A percentile compares a stretch with the other conserved stretches of the same genome.
These are phyloP conservation scores for Linderniella brevidens DNA, from an alignment of 257 asterid species.

Conservation along the genomic window DNA sequence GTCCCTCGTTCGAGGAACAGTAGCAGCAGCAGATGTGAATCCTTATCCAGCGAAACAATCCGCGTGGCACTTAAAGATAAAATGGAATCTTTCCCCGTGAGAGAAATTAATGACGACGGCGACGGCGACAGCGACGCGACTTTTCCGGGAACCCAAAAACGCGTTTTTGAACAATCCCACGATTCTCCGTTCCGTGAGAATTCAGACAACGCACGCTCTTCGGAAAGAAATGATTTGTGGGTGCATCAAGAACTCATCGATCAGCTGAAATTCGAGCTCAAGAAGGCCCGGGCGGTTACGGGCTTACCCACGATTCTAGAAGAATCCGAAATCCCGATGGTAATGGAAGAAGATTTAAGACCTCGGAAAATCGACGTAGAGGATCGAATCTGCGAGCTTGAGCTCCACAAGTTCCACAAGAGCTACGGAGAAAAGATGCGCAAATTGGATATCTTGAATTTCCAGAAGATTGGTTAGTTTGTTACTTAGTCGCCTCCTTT, in stretches of 20 bases:
- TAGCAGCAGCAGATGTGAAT: constrained; percentile 13
- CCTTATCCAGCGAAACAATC: constrained; percentile 10
- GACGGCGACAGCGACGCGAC: constrained; percentile 16
- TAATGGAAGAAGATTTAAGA: constrained; percentile 54
- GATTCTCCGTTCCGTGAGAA: constrained; percentile 32
- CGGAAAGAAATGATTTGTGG: constrained; percentile 26
- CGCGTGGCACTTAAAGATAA: constrained; percentile 9
- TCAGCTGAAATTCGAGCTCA: constrained; percentile 74
- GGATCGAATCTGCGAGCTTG: constrained; percentile 47
- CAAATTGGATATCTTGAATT: constrained; percentile 73
- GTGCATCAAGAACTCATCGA: constrained; percentile 93
- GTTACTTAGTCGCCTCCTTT: constrained; percentile 63
- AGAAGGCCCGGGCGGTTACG: constrained; percentile 56
- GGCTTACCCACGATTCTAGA: constrained; percentile 84
- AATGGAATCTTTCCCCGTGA: constrained; percentile 13
- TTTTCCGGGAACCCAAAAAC: constrained; percentile 20
- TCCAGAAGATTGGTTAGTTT: constrained; percentile 99
- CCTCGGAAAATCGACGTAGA: constrained; percentile 90
- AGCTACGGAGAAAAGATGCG: constrained; percentile 77
- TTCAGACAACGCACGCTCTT: constrained; percentile 2
- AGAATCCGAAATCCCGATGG: constrained; percentile 68
- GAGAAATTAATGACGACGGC: constrained; percentile 5
- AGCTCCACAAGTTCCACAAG: constrained; percentile 70
- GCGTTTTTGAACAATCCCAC: too few species aligned
- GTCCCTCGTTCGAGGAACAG: constrained; percentile 19